Percentiles rank a stretch among this genome's conserved stretches.
Conservation (phyloP, 1,284 basidiomycete genomes). For the Irpex rosettiformis region DNA sequence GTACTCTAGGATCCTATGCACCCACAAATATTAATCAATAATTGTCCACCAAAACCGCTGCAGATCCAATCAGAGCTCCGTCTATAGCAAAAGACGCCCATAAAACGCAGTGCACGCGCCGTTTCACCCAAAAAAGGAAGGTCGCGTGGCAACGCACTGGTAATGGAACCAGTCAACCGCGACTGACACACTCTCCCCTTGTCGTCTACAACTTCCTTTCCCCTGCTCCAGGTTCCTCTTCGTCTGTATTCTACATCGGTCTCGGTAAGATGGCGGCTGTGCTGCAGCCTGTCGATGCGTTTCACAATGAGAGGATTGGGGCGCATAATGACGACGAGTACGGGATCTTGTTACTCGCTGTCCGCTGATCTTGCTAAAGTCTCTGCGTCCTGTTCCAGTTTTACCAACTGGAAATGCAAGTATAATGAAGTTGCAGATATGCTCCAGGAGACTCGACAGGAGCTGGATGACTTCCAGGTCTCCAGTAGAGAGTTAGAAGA, state of each 20-base stretch:
- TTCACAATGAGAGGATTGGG: slow-evolving; percentile 56
- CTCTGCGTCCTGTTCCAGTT: not conserved
- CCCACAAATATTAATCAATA: not conserved
- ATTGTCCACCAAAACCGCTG: not conserved
- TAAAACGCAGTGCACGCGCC: slow-evolving; percentile 6
- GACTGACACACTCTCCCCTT: slow-evolving; percentile 9
- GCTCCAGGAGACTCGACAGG: slow-evolving; percentile 79
- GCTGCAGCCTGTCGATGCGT: slow-evolving; percentile 50
- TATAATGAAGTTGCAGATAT: slow-evolving; percentile 85
- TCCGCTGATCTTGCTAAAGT: not conserved
- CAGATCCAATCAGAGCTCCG: not conserved
- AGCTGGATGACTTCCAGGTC: slow-evolving; percentile 88
- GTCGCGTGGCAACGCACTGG: slow-evolving; percentile 15
- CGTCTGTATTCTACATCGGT: slow-evolving; percentile 19
- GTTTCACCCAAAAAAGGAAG: slow-evolving; percentile 11
- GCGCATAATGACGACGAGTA: slow-evolving; percentile 63
- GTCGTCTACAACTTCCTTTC: slow-evolving; percentile 17
- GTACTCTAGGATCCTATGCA: too few relatives aligned
- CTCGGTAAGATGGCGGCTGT: slow-evolving; percentile 58
- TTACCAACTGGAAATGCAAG: slow-evolving; percentile 76
- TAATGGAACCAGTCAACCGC: slow-evolving; percentile 17
- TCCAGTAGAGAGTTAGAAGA: slow-evolving; percentile 93
- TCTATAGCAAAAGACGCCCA: not conserved
- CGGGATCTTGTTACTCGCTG: slow-evolving; percentile 3
- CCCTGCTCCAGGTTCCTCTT: slow-evolving; percentile 17